Conservation (phyloP, 495 filamentous ascomycete genomes). For the Platismatia glauca region DNA sequence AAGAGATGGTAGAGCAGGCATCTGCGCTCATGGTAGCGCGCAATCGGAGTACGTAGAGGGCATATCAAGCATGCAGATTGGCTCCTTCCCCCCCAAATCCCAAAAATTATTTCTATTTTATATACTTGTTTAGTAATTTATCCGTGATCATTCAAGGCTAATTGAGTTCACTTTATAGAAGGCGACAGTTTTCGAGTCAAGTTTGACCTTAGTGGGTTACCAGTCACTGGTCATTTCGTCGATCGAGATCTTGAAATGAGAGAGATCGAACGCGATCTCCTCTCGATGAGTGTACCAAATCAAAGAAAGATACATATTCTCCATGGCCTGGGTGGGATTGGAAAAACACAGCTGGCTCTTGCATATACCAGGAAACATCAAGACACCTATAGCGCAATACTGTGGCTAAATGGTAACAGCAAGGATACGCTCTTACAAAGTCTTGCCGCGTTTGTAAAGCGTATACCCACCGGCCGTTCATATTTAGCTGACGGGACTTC, state of each 20-base stretch:
- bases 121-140: not conserved
- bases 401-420: constrained; percentile 6
- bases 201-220: not conserved
- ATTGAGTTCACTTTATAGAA: not conserved
- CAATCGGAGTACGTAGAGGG: not conserved
- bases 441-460: constrained; percentile 1
- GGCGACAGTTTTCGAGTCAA: not conserved
- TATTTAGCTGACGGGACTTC: not conserved
- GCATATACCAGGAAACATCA: constrained; percentile 4
- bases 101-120: not conserved
- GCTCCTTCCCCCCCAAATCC: too few relatives aligned
- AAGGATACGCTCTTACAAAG: constrained; percentile 1
- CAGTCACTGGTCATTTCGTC: constrained; percentile 1
- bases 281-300: not conserved
- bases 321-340: constrained; percentile 5
- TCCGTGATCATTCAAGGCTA: not conserved
- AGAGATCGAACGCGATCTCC: not conserved
- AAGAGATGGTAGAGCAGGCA: not conserved
- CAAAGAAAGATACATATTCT: not conserved
- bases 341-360: constrained; percentile 6
- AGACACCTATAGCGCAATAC: constrained; percentile 6
- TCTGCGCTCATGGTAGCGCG: constrained; percentile 2
- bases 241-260: constrained; percentile 3
- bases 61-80: not conserved
- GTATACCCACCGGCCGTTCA: not conserved